Conservation (phyloP, 148 eudicot species). For the Rhododendron kiyosumense region DNA sequence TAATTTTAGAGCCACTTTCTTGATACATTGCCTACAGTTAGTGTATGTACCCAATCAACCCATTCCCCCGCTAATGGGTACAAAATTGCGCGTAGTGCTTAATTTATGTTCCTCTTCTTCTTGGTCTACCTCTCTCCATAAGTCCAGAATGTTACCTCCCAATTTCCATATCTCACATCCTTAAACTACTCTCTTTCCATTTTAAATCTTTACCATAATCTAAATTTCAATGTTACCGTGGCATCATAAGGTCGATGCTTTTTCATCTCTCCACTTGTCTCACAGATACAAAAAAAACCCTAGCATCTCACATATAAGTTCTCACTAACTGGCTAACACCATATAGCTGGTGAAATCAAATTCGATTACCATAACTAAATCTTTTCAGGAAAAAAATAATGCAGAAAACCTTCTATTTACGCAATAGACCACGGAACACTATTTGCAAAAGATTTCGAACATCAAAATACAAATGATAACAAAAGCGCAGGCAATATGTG, state of each 20-base stretch:
- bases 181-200: neutral
- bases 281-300: neutral
- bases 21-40: neutral
- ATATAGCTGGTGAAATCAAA: neutral
- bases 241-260: neutral
- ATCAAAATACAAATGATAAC: neutral
- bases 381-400: neutral
- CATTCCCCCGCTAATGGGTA: neutral
- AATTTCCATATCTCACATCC: neutral
- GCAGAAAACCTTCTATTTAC: neutral
- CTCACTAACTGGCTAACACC: neutral
- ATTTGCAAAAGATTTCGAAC: neutral
- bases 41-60: neutral
- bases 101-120: neutral
- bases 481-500: neutral
- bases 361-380: neutral
- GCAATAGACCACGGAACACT: neutral
- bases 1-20: neutral
- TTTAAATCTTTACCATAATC: neutral
- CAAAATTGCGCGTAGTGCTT: neutral
- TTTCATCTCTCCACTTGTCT: neutral
- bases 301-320: neutral
- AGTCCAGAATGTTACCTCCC: neutral
- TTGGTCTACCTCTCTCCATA: too few species aligned
- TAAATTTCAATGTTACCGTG: neutral